Conservation (phyloP, 139 green algal species). For the Picochlorum costavermella region DNA sequence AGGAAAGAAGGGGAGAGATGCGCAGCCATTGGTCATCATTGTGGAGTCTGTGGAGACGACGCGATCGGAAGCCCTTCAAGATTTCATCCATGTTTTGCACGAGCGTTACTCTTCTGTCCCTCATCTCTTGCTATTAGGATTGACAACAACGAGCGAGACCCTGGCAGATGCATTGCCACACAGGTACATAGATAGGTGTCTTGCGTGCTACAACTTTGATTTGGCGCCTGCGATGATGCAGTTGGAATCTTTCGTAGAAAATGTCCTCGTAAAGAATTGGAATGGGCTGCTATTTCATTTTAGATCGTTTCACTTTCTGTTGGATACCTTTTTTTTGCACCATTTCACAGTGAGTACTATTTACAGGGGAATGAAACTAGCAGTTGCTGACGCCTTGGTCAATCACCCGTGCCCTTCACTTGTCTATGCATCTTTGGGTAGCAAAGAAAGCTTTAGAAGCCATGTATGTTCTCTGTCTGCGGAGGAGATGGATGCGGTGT, state of each 20-base stretch:
- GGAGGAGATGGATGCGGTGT: background rate
- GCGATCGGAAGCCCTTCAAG: slow-evolving; percentile 19
- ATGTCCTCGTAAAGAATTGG: slow-evolving; percentile 31
- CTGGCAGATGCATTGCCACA: slow-evolving; percentile 27
- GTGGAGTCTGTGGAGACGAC: slow-evolving; percentile 35
- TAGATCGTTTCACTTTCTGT: slow-evolving; percentile 9
- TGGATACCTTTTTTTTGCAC: slow-evolving; percentile 24
- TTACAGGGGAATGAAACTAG: slow-evolving; percentile 27
- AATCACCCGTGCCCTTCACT: slow-evolving; percentile 3
- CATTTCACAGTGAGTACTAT: slow-evolving; percentile 19
- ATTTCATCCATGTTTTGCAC: slow-evolving; percentile 30
- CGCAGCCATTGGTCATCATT: slow-evolving; percentile 39
- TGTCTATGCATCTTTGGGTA: background rate
- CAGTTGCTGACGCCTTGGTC: slow-evolving; percentile 31
- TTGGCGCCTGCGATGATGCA: slow-evolving; percentile 21
- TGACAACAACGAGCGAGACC: slow-evolving; percentile 29
- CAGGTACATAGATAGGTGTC: slow-evolving; percentile 12
- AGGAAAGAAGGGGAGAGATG: background rate
- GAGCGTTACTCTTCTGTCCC: slow-evolving; percentile 33
- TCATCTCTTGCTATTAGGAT: slow-evolving; percentile 33
- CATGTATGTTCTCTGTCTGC: too few relatives aligned
- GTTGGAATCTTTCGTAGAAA: slow-evolving; percentile 26
- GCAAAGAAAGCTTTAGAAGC: background rate
- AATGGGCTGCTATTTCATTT: slow-evolving; percentile 32
- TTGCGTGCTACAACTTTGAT: slow-evolving; percentile 14